A percentile compares a stretch with the other conserved stretches of the same genome.
Conservation (phyloP, 805 yeast species). For the Candida suzukii region DNA sequence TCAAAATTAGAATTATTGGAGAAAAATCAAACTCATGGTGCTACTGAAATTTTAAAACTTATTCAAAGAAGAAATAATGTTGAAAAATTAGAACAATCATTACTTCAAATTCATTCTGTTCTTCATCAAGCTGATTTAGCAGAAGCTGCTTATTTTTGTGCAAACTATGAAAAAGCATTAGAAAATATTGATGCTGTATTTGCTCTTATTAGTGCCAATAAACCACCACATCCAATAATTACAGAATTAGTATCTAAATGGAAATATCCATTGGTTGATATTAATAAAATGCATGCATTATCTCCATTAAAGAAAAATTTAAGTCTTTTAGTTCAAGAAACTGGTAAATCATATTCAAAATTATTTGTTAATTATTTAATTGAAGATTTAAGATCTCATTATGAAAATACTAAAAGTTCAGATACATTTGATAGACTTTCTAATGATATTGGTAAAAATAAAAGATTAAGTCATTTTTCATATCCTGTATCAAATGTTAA, state of each 20-base stretch:
- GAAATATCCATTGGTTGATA: constrained; percentile 37
- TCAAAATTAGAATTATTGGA: constrained; percentile 39
- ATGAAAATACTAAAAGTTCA: constrained; percentile 35
- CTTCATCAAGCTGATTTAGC: constrained; percentile 42
- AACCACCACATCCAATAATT: constrained; percentile 19
- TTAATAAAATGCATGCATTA: constrained; percentile 44
- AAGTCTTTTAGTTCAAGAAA: constrained; percentile 47
- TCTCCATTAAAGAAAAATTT: constrained; percentile 44
- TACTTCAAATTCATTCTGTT: constrained; percentile 45
- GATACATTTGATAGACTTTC: constrained; percentile 48
- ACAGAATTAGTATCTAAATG: constrained; percentile 28
- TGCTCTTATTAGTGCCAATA: constrained; percentile 48
- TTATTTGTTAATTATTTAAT: constrained; percentile 50
- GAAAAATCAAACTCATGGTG: constrained; percentile 40
- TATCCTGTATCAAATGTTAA: constrained; percentile 20
- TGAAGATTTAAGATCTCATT: constrained; percentile 55
- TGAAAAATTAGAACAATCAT: constrained; percentile 53
- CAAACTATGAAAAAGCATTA: constrained; percentile 47
- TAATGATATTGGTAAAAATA: constrained; percentile 7
- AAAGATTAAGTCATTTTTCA: constrained; percentile 6
- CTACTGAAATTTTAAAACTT: constrained; percentile 41
- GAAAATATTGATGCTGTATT: constrained; percentile 53
- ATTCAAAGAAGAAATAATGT: constrained; percentile 51
- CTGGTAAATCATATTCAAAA: constrained; percentile 61
- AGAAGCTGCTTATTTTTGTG: constrained; percentile 35